These are phyloP conservation scores for Irineochytrium annulatum DNA, from an alignment of 192 early-diverging fungal species.

Conservation along the genomic window DNA sequence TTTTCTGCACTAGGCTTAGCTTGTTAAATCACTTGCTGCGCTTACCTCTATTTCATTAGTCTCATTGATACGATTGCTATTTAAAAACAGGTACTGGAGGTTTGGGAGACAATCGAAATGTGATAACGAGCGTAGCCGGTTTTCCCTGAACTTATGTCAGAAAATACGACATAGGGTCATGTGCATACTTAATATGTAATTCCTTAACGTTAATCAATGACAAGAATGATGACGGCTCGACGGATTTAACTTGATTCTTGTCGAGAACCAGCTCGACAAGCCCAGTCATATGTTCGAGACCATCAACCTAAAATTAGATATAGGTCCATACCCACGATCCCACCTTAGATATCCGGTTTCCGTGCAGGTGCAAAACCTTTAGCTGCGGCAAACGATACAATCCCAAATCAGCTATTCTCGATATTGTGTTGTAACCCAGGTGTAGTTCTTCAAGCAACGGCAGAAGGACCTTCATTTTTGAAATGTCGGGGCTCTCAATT, in stretches of 20 bases:
- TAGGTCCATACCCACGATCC: constrained; percentile 3
- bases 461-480: constrained; percentile 25
- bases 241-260: constrained; percentile 57
- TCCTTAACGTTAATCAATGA: constrained; percentile 50
- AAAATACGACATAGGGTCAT: not conserved
- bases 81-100: constrained; percentile 44
- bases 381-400: constrained; percentile 45
- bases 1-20: constrained; percentile 42
- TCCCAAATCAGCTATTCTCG: constrained; percentile 49
- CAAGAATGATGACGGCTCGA: constrained; percentile 49
- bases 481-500: constrained; percentile 24
- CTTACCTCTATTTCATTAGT: constrained; percentile 53
- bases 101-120: constrained; percentile 56
- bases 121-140: constrained; percentile 47
- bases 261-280: constrained; percentile 54
- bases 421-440: constrained; percentile 50
- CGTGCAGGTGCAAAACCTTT: constrained; percentile 47
- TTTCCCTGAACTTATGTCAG: constrained; percentile 39
- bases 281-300: constrained; percentile 51
- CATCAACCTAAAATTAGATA: constrained; percentile 43
- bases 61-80: constrained; percentile 51
- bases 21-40: constrained; percentile 3
- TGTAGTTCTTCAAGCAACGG: constrained; percentile 54
- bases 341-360: constrained; percentile 53
- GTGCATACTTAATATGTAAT: constrained; percentile 52